phyloP scores from a whole-genome alignment of 768 basidiomycete species.

The Fomitopsis pulvina region DNA sequence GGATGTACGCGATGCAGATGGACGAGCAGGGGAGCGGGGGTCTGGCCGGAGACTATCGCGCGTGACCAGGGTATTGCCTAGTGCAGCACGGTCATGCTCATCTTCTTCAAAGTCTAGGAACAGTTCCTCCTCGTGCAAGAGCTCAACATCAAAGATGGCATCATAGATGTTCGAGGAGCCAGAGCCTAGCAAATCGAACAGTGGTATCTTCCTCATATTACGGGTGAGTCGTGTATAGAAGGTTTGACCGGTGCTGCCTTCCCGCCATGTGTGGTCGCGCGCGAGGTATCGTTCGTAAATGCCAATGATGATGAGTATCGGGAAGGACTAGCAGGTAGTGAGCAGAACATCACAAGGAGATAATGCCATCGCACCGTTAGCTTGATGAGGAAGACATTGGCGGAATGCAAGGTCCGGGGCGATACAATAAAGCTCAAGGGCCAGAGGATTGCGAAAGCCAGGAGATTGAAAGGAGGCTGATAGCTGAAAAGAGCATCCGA shows the following conservation, averaged over 20 bases:
- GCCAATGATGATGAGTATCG: conserved; percentile 68
- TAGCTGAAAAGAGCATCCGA: conserved; percentile 89
- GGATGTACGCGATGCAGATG: conserved; percentile 2
- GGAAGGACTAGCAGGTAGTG: conserved; percentile 49
- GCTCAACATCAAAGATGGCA: conserved; percentile 72
- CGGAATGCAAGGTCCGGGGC: conserved; percentile 72
- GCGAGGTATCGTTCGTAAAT: conserved; percentile 73
- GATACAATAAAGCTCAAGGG: conserved; percentile 71
- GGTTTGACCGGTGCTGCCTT: conserved; percentile 42
- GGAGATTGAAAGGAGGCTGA: conserved; percentile 82
- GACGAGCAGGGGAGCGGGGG: background rate
- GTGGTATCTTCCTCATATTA: conserved; percentile 64
- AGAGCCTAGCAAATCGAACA: conserved; percentile 73
- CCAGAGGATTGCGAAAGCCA: conserved; percentile 75
- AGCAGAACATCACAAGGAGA: background rate
- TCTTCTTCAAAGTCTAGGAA: conserved; percentile 39
- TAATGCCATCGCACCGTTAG: conserved; percentile 47
- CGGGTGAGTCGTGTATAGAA: conserved; percentile 64
- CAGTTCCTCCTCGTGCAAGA: conserved; percentile 37
- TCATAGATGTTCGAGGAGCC: conserved; percentile 62
- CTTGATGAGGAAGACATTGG: conserved; percentile 83
- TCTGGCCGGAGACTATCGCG: conserved; percentile 8
- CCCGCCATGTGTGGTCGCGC: conserved; percentile 42
- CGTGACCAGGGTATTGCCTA: conserved; percentile 1
- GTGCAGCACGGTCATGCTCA: background rate